Percentiles rank a stretch among this genome's conserved stretches.
These are phyloP conservation scores for Fusarium sp. DNA, from an alignment of 2,329 filamentous ascomycete genomes.

Conservation along the genomic window DNA sequence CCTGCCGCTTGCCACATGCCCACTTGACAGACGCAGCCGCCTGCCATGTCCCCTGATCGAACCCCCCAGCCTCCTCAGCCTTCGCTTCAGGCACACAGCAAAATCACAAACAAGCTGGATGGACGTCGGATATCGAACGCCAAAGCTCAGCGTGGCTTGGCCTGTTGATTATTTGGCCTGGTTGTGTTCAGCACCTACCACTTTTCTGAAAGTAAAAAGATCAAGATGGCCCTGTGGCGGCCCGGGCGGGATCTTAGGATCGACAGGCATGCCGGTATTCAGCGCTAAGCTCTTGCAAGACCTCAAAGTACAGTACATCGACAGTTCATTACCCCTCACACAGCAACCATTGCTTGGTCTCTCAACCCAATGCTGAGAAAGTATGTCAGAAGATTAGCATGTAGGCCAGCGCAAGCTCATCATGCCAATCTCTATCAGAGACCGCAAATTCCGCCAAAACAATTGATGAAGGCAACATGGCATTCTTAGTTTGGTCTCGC, in stretches of 20 bases:
- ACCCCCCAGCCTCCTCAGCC: conserved; percentile 2
- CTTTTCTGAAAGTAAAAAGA: not conserved
- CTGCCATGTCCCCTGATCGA: conserved; percentile 18
- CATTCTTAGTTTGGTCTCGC: not conserved
- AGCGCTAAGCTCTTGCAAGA: conserved; percentile 37
- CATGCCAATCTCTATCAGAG: not conserved
- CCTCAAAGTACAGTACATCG: conserved; percentile 1
- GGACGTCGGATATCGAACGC: not conserved
- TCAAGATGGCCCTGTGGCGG: conserved; percentile 36
- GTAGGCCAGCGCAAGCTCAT: not conserved
- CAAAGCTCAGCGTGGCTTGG: not conserved
- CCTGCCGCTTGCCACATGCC: conserved; percentile 33
- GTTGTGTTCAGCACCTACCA: conserved; percentile 1
- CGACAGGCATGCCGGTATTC: conserved; percentile 36
- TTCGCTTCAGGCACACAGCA: not conserved
- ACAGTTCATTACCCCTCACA: not conserved
- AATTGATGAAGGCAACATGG: not conserved
- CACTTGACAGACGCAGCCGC: conserved; percentile 23
- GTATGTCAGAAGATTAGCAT: not conserved
- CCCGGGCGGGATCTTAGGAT: conserved; percentile 46
- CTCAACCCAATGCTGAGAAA: not conserved
- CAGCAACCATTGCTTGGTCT: not conserved
- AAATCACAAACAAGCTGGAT: not conserved
- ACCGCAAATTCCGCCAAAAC: not conserved
- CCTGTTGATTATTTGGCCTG: not conserved